phyloP scores from a whole-genome alignment of 1,284 basidiomycete species.

The Thecaphora thlaspeos region DNA sequence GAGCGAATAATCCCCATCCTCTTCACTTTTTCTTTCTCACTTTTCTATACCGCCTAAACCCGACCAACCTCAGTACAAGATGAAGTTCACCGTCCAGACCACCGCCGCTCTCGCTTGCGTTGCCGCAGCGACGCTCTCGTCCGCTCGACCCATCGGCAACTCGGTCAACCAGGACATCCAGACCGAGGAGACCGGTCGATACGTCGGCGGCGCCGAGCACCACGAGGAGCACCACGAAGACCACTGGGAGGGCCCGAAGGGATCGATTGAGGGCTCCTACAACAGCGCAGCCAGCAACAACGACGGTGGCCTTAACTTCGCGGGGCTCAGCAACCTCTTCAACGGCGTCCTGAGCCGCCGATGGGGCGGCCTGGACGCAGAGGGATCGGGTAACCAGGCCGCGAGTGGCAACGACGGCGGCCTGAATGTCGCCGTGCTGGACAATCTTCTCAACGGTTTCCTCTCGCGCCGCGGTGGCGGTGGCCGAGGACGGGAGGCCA shows the following conservation, averaged over 20 bases:
- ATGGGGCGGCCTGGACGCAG: background rate
- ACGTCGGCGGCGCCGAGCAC: background rate
- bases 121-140: no score
- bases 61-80: no score
- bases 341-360: background rate
- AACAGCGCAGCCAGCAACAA: background rate
- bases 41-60: no score
- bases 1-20: no score
- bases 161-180: no score
- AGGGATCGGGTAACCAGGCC: background rate
- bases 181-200: no score
- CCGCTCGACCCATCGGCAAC: no score
- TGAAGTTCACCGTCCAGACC: no score
- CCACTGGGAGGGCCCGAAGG: background rate
- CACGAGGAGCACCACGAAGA: background rate
- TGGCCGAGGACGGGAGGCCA: slow-evolving; percentile 6
- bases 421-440: background rate
- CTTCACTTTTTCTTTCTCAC: no score
- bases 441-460: background rate
- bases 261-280: background rate
- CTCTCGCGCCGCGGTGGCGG: background rate
- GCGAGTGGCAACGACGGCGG: background rate
- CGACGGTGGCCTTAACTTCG: background rate
- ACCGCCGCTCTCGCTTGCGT: no score
- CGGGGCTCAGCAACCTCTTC: background rate